Evolutionary conservation across 2,329 filamentous ascomycete genomes (phyloP).

Genomic region (Iodosphaeria phyllophila): DNA sequence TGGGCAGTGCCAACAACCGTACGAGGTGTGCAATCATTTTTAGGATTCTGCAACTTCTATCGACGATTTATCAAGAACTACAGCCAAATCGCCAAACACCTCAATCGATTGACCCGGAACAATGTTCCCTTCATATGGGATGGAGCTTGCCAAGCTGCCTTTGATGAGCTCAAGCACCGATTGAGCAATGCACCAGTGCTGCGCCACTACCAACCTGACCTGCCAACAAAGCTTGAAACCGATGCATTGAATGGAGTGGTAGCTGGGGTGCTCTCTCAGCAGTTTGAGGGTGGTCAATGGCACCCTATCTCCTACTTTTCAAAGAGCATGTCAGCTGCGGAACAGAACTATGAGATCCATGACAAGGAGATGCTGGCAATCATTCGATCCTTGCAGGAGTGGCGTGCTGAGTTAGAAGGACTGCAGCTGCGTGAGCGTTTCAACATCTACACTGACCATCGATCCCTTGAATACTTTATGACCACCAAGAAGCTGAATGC

Average conservation of each 20-base stretch:
- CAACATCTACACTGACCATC: conserved; percentile 8
- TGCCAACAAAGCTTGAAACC: conserved; percentile 2
- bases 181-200: conserved; percentile 3
- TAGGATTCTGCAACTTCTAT: conserved; percentile 16
- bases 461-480: conserved; percentile 5
- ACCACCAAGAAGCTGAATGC: conserved; percentile 2
- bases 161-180: conserved; percentile 1
- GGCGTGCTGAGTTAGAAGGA: conserved; percentile 6
- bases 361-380: conserved; percentile 9
- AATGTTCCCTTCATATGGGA: no score
- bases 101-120: no score
- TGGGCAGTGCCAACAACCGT: conserved; percentile 8
- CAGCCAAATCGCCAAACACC: not conserved
- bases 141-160: not conserved
- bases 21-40: conserved; percentile 9
- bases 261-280: conserved; percentile 1
- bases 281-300: conserved; percentile 2
- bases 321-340: no score
- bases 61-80: conserved; percentile 11
- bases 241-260: conserved; percentile 1
- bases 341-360: conserved; percentile 10
- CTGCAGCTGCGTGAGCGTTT: conserved; percentile 5
- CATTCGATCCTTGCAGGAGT: conserved; percentile 10
- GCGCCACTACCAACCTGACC: conserved; percentile 2
- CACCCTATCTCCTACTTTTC: conserved; percentile 3